phyloP scores from a whole-genome alignment of 2,329 filamentous ascomycete genomes.

The Claviceps sp. region DNA sequence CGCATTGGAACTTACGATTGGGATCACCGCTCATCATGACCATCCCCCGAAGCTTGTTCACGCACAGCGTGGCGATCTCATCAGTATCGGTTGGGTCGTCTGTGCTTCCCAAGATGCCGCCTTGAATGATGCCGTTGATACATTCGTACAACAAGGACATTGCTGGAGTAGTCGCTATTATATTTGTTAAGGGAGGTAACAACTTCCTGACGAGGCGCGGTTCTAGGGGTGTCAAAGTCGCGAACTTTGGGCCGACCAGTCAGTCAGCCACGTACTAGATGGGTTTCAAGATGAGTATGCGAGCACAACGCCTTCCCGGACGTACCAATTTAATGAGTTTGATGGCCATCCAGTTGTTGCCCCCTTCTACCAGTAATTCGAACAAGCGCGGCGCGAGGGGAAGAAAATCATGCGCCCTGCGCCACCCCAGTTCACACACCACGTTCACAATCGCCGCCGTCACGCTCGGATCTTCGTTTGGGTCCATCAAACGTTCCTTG shows the following conservation, averaged over 20 bases:
- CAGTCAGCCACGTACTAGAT: conserved; percentile 10
- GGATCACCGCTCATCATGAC: conserved; percentile 85
- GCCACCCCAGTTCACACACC: conserved; percentile 89
- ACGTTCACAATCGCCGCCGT: conserved; percentile 96
- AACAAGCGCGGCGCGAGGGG: conserved; percentile 85
- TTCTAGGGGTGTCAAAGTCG: conserved; percentile 82
- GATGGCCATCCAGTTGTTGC: conserved; percentile 99
- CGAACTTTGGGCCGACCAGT: conserved; percentile 48
- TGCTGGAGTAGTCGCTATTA: conserved; percentile 87
- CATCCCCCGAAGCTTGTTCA: conserved; percentile 87
- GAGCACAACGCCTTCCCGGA: not conserved
- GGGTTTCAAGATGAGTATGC: not conserved
- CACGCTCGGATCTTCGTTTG: conserved; percentile 79
- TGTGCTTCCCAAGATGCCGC: conserved; percentile 75
- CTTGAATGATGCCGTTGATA: conserved; percentile 96
- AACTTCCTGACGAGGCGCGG: conserved; percentile 85
- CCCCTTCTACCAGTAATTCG: conserved; percentile 77
- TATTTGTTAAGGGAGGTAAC: conserved; percentile 75
- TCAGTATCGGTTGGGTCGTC: conserved; percentile 73
- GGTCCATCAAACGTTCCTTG: conserved; percentile 84
- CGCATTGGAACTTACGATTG: conserved; percentile 51
- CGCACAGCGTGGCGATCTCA: conserved; percentile 83
- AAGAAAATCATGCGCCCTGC: conserved; percentile 84
- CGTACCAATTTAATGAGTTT: conserved; percentile 92
- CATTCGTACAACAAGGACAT: conserved; percentile 99